Conservation (phyloP, 257 asterid species). For the Galeopsis tetrahit region DNA sequence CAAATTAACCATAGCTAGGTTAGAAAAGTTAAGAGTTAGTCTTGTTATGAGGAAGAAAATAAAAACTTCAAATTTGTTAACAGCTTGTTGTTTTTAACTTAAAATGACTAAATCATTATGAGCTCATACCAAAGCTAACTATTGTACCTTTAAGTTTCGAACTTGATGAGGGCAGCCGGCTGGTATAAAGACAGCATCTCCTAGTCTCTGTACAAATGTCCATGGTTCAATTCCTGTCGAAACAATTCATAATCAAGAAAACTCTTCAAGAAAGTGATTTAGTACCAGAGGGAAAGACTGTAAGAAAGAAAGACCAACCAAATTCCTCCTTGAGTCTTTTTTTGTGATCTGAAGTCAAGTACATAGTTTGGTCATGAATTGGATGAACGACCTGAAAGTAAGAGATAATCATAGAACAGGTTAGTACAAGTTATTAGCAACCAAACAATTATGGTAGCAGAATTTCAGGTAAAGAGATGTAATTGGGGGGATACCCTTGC, state of each 20-base stretch:
- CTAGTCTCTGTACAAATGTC: slow-evolving; percentile 30
- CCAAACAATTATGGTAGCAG: neutral
- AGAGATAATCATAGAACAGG: neutral
- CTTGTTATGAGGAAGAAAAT: neutral
- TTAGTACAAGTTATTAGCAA: neutral
- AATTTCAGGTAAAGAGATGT: neutral
- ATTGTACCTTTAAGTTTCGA: slow-evolving; percentile 51
- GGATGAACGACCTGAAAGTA: slow-evolving; percentile 65
- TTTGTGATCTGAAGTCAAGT: slow-evolving; percentile 53
- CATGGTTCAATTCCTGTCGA: slow-evolving; percentile 52
- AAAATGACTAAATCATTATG: neutral
- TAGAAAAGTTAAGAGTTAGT: neutral
- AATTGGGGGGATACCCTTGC: no score
- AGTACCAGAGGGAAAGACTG: no score
- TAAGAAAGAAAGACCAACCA: slow-evolving; percentile 30
- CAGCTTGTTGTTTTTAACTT: neutral
- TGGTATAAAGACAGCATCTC: no score
- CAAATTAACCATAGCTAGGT: neutral
- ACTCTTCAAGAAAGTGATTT: neutral
- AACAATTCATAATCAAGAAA: slow-evolving; percentile 6
- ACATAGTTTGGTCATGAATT: slow-evolving; percentile 75
- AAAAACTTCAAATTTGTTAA: neutral
- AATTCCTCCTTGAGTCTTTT: slow-evolving; percentile 53
- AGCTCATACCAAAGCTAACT: slow-evolving; percentile 5
- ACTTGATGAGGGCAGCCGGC: slow-evolving; percentile 36